Conservation (phyloP, 1,284 basidiomycete genomes). For the Vanrija pseudolonga region DNA sequence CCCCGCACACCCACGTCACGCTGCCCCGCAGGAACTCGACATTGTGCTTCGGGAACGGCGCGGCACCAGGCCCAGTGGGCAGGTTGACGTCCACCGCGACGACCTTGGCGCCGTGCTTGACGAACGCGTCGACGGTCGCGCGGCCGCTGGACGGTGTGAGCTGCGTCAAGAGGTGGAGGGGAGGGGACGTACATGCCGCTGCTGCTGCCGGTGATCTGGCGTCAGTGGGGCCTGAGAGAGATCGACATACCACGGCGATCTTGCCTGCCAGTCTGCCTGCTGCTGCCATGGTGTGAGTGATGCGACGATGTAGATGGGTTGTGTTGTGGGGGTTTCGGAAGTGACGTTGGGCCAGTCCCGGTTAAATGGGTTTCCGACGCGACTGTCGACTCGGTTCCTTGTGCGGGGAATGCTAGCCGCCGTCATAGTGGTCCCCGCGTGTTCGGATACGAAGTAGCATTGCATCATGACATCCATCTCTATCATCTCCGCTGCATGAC, state of each 20-base stretch:
- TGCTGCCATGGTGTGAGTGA: slow-evolving; percentile 4
- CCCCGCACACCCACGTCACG: neutral
- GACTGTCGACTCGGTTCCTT: no score
- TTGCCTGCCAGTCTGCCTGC: neutral
- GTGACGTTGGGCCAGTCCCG: no score
- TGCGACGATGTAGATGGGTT: neutral
- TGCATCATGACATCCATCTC: no score
- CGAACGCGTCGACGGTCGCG: neutral
- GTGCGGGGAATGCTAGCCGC: no score
- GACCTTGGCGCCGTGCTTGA: neutral
- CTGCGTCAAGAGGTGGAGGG: neutral
- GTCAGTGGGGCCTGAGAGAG: neutral
- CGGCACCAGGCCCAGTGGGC: neutral
- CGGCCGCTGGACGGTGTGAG: neutral
- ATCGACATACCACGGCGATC: neutral
- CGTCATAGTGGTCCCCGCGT: no score
- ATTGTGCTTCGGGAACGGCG: neutral
- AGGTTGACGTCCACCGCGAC: neutral
- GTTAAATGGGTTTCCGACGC: no score
- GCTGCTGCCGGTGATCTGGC: neutral
- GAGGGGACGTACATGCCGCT: neutral
- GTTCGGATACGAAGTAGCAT: no score
- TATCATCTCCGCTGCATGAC: no score
- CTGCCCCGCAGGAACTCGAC: neutral
- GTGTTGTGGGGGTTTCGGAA: neutral